A percentile compares a stretch with the other conserved stretches of the same genome.
phyloP scores from a whole-genome alignment of 768 basidiomycete genomes.

The Mrakia gelida region DNA sequence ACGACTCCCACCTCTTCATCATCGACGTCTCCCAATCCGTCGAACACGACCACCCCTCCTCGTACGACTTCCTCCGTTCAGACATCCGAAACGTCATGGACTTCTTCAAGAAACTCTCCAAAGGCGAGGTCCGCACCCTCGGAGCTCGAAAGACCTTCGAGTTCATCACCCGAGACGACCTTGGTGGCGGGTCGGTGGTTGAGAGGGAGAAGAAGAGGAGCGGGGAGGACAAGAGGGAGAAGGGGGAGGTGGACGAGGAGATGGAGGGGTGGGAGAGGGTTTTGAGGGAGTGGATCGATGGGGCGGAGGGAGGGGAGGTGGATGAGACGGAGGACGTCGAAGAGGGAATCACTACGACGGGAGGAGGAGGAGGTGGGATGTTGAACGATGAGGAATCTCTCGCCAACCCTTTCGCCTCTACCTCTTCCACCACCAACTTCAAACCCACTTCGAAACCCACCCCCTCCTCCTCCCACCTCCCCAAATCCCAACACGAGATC shows the following conservation, averaged over 20 bases:
- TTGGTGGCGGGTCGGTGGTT: constrained; percentile 38
- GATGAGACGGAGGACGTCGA: constrained; percentile 38
- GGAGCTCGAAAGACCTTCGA: constrained; percentile 81
- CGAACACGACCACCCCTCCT: constrained; percentile 93
- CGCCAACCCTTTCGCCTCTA: constrained; percentile 12
- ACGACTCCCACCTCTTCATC: constrained; percentile 67
- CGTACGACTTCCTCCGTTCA: constrained; percentile 89
- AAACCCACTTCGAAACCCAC: background rate
- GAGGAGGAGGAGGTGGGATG: background rate
- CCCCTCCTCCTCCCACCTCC: background rate
- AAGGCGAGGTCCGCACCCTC: constrained; percentile 62
- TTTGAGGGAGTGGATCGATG: constrained; percentile 12
- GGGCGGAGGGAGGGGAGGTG: constrained; percentile 18
- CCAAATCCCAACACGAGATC: constrained; percentile 15
- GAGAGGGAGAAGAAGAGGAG: constrained; percentile 36
- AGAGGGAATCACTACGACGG: constrained; percentile 28
- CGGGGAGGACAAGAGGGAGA: constrained; percentile 36
- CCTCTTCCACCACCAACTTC: background rate
- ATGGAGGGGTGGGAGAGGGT: constrained; percentile 20
- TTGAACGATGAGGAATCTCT: background rate
- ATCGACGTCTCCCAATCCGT: constrained; percentile 99
- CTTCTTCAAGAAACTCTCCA: constrained; percentile 65
- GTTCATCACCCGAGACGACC: constrained; percentile 64
- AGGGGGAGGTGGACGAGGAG: constrained; percentile 31
- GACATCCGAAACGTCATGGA: constrained; percentile 92